A percentile compares a stretch with the other conserved stretches of the same genome.
Evolutionary conservation across 1,284 basidiomycete species (phyloP).

Genomic region (Cystobasidiaceae sp.): DNA sequence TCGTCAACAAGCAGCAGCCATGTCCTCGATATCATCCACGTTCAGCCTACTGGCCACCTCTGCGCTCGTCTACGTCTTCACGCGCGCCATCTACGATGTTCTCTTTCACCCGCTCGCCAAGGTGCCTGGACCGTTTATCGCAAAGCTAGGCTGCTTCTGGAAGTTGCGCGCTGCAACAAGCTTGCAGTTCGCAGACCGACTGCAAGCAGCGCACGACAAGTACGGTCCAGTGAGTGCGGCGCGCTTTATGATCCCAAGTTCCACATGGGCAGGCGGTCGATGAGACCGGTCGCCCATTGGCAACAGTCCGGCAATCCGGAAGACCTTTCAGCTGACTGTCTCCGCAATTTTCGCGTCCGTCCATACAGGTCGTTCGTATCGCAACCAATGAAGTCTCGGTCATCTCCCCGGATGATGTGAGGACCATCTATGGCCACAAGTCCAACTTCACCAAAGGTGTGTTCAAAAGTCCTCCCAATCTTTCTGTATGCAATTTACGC

Average conservation of each 20-base stretch:
- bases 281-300: too few relatives aligned
- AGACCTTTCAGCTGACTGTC: too few relatives aligned
- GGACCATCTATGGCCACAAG: constrained; percentile 38
- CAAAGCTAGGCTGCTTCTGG: not conserved
- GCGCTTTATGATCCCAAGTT: too few relatives aligned
- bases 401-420: constrained; percentile 35
- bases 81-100: constrained; percentile 8
- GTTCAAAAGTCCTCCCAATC: constrained; percentile 31
- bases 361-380: constrained; percentile 39
- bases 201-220: not conserved
- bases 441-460: constrained; percentile 39
- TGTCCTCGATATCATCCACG: not conserved
- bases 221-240: constrained; percentile 7
- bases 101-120: constrained; percentile 12
- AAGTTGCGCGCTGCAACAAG: not conserved
- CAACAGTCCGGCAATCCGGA: too few relatives aligned
- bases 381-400: constrained; percentile 40
- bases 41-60: not conserved
- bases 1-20: too few relatives aligned
- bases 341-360: too few relatives aligned
- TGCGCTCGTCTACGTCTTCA: not conserved
- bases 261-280: too few relatives aligned
- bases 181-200: not conserved
- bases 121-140: constrained; percentile 3
- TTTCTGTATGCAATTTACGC: constrained; percentile 36